A percentile compares a stretch with the other conserved stretches of the same genome.
Evolutionary conservation across 2,329 filamentous ascomycete genomes (phyloP).

Genomic region (Plectosphaerella cucumerina): DNA sequence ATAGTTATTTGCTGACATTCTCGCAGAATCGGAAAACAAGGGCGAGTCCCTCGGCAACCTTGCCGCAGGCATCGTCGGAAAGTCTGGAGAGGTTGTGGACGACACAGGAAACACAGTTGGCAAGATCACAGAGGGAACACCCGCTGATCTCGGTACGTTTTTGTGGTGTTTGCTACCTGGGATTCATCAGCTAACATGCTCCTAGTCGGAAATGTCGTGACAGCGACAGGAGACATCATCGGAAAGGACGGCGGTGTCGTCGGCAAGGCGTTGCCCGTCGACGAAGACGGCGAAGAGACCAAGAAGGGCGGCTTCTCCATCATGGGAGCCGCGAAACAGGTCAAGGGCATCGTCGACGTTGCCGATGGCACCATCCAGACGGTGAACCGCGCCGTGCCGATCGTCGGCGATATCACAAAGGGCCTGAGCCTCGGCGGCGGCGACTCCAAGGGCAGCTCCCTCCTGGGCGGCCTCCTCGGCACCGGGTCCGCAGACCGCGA

Average conservation of each 20-base stretch:
- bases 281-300: slow-evolving; percentile 25
- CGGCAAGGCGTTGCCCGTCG: slow-evolving; percentile 32
- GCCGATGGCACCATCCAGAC: slow-evolving; percentile 17
- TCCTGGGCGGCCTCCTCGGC: slow-evolving; percentile 10
- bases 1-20: no score
- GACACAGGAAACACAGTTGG: slow-evolving; percentile 37
- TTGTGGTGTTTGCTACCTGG: no score
- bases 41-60: slow-evolving; percentile 26
- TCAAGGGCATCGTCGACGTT: slow-evolving; percentile 14
- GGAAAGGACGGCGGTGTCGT: slow-evolving; percentile 33
- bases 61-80: slow-evolving; percentile 36
- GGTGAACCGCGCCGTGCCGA: slow-evolving; percentile 14
- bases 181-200: neutral
- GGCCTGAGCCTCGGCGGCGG: slow-evolving; percentile 8
- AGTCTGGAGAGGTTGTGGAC: slow-evolving; percentile 40
- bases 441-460: slow-evolving; percentile 4
- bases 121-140: slow-evolving; percentile 34
- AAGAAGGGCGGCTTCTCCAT: slow-evolving; percentile 29
- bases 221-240: slow-evolving; percentile 28
- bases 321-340: slow-evolving; percentile 22
- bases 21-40: slow-evolving; percentile 5
- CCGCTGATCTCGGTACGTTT: slow-evolving; percentile 25
- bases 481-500: slow-evolving; percentile 7
- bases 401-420: slow-evolving; percentile 13
- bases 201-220: slow-evolving; percentile 30